Conservation (phyloP, 2,329 filamentous ascomycete genomes). For the Cytospora piceicola region DNA sequence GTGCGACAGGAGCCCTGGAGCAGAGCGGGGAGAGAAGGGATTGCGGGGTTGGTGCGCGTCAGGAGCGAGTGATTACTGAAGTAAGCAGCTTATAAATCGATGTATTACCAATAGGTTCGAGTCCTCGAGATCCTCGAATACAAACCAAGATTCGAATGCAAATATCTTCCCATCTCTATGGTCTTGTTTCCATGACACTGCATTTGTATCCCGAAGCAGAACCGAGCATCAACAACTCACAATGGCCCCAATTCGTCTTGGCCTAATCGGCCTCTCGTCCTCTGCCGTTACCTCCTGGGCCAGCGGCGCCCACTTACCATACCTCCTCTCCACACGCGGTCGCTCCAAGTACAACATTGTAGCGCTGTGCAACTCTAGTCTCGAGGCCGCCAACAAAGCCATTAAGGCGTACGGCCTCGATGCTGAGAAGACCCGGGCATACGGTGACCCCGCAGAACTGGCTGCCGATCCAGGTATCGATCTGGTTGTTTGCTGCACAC, state of each 20-base stretch:
- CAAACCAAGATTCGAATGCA: not conserved
- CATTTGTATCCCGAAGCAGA: no score
- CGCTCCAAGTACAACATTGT: constrained; percentile 52
- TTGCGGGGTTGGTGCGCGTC: not conserved
- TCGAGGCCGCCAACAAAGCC: constrained; percentile 48
- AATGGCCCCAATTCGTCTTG: constrained; percentile 57
- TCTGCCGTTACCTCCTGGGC: constrained; percentile 59
- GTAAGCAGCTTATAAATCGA: not conserved
- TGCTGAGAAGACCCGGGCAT: constrained; percentile 47
- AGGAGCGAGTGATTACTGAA: not conserved
- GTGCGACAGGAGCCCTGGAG: no score
- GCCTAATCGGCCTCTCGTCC: constrained; percentile 61
- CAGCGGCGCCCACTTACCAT: constrained; percentile 59
- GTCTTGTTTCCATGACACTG: no score
- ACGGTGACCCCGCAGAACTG: constrained; percentile 53
- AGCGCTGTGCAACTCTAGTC: constrained; percentile 56
- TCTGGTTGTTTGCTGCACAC: constrained; percentile 57
- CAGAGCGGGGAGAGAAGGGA: no score
- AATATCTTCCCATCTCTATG: not conserved
- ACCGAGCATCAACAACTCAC: not conserved
- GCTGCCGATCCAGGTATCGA: constrained; percentile 55
- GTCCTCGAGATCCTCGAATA: not conserved
- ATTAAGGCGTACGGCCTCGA: constrained; percentile 48
- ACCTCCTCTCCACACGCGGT: constrained; percentile 53
- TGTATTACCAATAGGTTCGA: not conserved